A percentile compares a stretch with the other conserved stretches of the same genome.
Evolutionary conservation across 192 early-diverging fungal genomes (phyloP).

Genomic region (Rhizophagus prolifer): DNA sequence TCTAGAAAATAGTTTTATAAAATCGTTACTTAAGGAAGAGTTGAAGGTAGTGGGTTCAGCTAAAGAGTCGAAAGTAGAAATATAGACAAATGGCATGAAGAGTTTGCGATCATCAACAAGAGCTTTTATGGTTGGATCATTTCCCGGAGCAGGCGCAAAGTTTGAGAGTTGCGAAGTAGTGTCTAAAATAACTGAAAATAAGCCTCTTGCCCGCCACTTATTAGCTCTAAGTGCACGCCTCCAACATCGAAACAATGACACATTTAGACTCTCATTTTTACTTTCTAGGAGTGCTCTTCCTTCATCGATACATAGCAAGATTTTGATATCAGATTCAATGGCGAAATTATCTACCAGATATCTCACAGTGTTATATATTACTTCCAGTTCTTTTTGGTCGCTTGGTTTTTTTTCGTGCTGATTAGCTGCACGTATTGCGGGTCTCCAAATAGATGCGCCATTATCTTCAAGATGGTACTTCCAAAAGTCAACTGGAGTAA

Average conservation of each 20-base stretch:
- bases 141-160: background rate
- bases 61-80: background rate
- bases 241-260: background rate
- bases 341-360: too few species aligned
- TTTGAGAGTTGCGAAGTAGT: background rate
- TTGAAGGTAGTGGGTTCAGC: too few species aligned
- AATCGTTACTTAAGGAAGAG: too few species aligned
- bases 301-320: background rate
- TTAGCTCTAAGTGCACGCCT: background rate
- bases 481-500: too few species aligned
- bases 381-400: too few species aligned
- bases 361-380: too few species aligned
- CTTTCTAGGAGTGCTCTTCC: background rate
- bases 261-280: background rate
- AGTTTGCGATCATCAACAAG: background rate
- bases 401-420: too few species aligned
- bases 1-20: too few species aligned
- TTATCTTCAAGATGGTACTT: too few species aligned
- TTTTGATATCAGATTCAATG: background rate
- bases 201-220: background rate
- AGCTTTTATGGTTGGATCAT: background rate
- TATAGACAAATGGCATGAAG: background rate
- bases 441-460: too few species aligned
- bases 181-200: background rate
- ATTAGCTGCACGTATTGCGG: too few species aligned